Conservation (phyloP, 495 filamentous ascomycete species). For the Cercophora sp. region DNA sequence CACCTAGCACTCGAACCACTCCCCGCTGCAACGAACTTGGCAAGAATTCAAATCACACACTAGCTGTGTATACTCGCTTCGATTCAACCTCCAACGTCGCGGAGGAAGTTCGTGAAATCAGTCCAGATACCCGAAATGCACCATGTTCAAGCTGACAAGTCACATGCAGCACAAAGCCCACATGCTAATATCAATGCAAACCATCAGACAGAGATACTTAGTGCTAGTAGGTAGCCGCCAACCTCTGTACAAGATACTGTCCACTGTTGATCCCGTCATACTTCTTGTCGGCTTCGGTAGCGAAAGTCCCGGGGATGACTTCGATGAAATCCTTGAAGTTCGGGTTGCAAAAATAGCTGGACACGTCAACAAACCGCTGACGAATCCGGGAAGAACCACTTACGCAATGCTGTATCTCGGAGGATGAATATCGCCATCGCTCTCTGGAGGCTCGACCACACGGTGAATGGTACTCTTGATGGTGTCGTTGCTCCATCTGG, state of each 20-base stretch:
- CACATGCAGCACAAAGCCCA: too few relatives aligned
- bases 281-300: constrained; percentile 64
- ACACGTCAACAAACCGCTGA: constrained; percentile 4
- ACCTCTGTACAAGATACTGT: constrained; percentile 75
- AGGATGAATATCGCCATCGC: constrained; percentile 49
- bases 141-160: too few relatives aligned
- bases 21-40: too few relatives aligned
- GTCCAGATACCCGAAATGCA: too few relatives aligned
- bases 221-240: constrained; percentile 65
- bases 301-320: constrained; percentile 81
- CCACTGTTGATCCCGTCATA: constrained; percentile 75
- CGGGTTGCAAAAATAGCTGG: constrained; percentile 85
- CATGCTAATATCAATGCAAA: too few relatives aligned
- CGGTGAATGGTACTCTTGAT: constrained; percentile 87
- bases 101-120: too few relatives aligned
- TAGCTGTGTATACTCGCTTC: too few relatives aligned
- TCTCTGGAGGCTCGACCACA: constrained; percentile 75
- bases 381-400: constrained; percentile 18
- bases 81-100: too few relatives aligned
- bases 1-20: too few relatives aligned
- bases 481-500: constrained; percentile 85
- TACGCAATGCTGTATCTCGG: constrained; percentile 66
- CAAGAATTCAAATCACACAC: too few relatives aligned
- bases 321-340: constrained; percentile 76
- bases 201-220: too few relatives aligned